Conservation (phyloP, 345 rosid species). For the thale cress (Arabidopsis thaliana) region TAIR10.1 NC_003070.9:26344501-26345000, state of each 20-base stretch:
- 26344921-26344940: constrained; percentile 29
- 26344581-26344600: constrained; percentile 56
- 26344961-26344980: constrained; percentile 32
- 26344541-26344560: constrained; percentile 49
- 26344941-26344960: constrained; percentile 38
- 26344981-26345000: constrained; percentile 12
- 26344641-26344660: constrained; percentile 53
- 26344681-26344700: neutral
- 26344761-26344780: constrained; percentile 50
- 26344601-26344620: constrained; percentile 56
- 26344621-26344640: constrained; percentile 58
- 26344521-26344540: constrained; percentile 61
- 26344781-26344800: constrained; percentile 51
- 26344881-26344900: constrained; percentile 50
- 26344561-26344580: constrained; percentile 61
- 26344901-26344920: constrained; percentile 37
- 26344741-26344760: neutral
- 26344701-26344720: neutral
- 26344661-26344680: constrained; percentile 49
- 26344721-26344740: neutral
- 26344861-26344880: constrained; percentile 30
- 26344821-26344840: constrained; percentile 38
- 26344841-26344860: constrained; percentile 56
- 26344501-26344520: constrained; percentile 49
- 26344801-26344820: constrained; percentile 55